A percentile compares a stretch with the other conserved stretches of the same genome.
phyloP scores from a whole-genome alignment of 2,329 filamentous ascomycete species.

The Colletotrichum chlorophyti region DNA sequence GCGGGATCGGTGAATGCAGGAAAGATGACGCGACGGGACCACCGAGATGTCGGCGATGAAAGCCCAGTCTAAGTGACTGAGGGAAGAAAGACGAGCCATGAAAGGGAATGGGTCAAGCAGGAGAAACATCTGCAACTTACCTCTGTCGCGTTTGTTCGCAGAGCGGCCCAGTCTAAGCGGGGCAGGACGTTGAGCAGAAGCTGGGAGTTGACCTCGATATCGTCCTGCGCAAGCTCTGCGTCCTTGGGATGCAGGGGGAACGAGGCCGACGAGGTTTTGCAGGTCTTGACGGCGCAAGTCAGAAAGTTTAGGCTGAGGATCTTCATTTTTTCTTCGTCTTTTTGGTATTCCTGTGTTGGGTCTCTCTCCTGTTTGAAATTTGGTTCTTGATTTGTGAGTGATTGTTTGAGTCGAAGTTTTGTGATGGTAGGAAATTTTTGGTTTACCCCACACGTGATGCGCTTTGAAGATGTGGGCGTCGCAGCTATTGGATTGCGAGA shows the following conservation, averaged over 20 bases:
- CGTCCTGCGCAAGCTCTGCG: slow-evolving; percentile 85
- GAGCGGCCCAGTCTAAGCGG: slow-evolving; percentile 85
- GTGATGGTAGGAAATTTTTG: slow-evolving; percentile 22
- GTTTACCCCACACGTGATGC: slow-evolving; percentile 29
- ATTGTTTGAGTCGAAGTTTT: slow-evolving; percentile 20
- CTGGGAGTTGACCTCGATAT: slow-evolving; percentile 79
- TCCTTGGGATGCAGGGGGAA: slow-evolving; percentile 94
- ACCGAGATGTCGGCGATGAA: too few species aligned
- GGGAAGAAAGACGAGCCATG: too few species aligned
- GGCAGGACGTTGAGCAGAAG: slow-evolving; percentile 87
- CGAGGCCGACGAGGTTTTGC: slow-evolving; percentile 79
- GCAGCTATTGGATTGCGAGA: slow-evolving; percentile 11
- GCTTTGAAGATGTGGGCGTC: slow-evolving; percentile 16
- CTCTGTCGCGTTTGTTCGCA: slow-evolving; percentile 79
- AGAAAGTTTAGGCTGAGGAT: slow-evolving; percentile 95
- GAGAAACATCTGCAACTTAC: slow-evolving; percentile 52
- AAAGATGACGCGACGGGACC: too few species aligned
- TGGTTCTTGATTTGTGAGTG: too few species aligned
- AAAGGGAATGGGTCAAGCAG: not conserved
- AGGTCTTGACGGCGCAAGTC: slow-evolving; percentile 93
- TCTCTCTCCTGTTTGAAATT: not conserved
- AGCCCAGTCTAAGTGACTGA: too few species aligned
- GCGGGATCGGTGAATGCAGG: too few species aligned
- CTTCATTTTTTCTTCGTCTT: slow-evolving; percentile 70
- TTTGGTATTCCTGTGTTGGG: not conserved